phyloP scores from a whole-genome alignment of 1,284 basidiomycete genomes.

The Abortiporus biennis region DNA sequence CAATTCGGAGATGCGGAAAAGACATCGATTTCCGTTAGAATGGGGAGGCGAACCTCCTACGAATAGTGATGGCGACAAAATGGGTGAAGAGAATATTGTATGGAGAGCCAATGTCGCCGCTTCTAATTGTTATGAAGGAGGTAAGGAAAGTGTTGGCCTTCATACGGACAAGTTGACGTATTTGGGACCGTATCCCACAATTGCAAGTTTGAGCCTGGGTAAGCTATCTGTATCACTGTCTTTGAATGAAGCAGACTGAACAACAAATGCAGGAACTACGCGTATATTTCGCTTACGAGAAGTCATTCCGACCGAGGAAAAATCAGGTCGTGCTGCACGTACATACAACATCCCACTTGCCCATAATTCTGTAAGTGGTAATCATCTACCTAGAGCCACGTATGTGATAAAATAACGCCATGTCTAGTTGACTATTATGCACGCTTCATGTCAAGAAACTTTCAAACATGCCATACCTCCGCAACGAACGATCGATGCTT shows the following conservation, averaged over 20 bases:
- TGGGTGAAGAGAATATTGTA: constrained; percentile 22
- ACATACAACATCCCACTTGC: constrained; percentile 82
- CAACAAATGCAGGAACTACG: constrained; percentile 71
- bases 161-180: constrained; percentile 78
- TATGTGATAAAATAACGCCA: constrained; percentile 6
- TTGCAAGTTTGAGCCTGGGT: constrained; percentile 91
- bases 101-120: constrained; percentile 93
- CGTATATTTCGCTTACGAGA: constrained; percentile 77
- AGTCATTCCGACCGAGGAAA: constrained; percentile 57
- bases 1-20: constrained; percentile 63
- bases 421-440: constrained; percentile 80
- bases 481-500: constrained; percentile 71
- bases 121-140: constrained; percentile 86
- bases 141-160: constrained; percentile 79
- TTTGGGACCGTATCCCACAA: constrained; percentile 88
- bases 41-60: constrained; percentile 48
- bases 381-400: neutral
- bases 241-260: too few relatives aligned
- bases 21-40: constrained; percentile 65
- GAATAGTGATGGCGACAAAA: constrained; percentile 14
- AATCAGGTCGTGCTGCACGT: constrained; percentile 46
- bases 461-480: constrained; percentile 84
- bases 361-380: constrained; percentile 71
- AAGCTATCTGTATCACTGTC: constrained; percentile 19
- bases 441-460: constrained; percentile 83